Evolutionary conservation across 2,329 filamentous ascomycete species (phyloP).

Genomic region (Ceratocystis eucalypticola): DNA sequence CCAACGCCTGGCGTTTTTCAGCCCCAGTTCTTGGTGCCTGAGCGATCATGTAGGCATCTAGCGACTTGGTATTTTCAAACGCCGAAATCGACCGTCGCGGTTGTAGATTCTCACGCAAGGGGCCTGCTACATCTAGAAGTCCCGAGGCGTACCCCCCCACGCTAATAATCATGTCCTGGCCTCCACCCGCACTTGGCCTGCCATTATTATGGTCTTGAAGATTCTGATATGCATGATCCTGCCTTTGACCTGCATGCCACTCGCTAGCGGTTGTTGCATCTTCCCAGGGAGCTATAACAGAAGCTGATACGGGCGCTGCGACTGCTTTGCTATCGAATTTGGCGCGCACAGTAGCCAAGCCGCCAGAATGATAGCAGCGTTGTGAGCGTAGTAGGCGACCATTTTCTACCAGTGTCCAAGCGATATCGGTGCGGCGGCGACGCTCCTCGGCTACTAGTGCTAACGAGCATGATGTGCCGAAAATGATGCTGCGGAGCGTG

Average conservation of each 20-base stretch:
- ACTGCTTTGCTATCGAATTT: slow-evolving; percentile 10
- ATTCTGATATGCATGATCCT: background rate
- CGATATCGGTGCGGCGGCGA: slow-evolving; percentile 39
- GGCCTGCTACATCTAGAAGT: background rate
- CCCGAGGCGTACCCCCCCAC: background rate
- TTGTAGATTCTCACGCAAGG: background rate
- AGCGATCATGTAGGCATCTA: background rate
- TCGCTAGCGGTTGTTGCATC: background rate
- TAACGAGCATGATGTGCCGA: slow-evolving; percentile 45
- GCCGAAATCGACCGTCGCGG: background rate
- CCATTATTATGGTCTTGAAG: background rate
- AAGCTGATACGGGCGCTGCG: background rate
- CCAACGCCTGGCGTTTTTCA: background rate
- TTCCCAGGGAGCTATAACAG: background rate
- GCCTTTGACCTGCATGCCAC: background rate
- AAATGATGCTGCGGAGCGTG: slow-evolving; percentile 40
- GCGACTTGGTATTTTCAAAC: slow-evolving; percentile 9
- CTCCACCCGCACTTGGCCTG: background rate
- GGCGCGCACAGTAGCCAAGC: slow-evolving; percentile 17
- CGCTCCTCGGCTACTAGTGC: slow-evolving; percentile 43
- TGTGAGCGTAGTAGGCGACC: slow-evolving; percentile 23
- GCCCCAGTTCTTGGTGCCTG: background rate
- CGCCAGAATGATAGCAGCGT: slow-evolving; percentile 19
- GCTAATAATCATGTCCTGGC: background rate
- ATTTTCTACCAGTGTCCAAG: slow-evolving; percentile 39